These are phyloP conservation scores for Francoa sonchifolia DNA, from an alignment of 441 rosid species.

Conservation along the genomic window DNA sequence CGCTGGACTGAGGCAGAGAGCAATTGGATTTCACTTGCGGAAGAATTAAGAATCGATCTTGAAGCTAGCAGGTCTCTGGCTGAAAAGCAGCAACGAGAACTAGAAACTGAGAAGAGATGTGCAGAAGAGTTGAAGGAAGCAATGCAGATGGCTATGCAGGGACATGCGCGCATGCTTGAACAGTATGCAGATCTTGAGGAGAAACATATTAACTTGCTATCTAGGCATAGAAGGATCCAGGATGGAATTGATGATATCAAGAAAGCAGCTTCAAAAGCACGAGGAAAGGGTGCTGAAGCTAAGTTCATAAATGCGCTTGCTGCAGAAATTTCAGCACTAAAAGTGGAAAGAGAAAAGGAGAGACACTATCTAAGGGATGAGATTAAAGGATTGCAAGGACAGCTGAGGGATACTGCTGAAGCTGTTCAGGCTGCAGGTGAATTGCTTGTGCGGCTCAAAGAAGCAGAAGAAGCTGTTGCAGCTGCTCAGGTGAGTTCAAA, in stretches of 20 bases:
- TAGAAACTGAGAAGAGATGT: slow-evolving; percentile 74
- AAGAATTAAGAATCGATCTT: slow-evolving; percentile 74
- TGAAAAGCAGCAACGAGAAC: slow-evolving; percentile 57
- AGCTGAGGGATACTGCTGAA: slow-evolving; percentile 87
- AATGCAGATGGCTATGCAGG: slow-evolving; percentile 90
- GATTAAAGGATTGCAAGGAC: slow-evolving; percentile 78
- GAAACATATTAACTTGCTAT: slow-evolving; percentile 81
- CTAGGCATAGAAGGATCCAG: slow-evolving; percentile 78
- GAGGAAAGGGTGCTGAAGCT: slow-evolving; percentile 91
- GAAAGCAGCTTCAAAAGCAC: slow-evolving; percentile 87
- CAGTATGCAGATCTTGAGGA: slow-evolving; percentile 95
- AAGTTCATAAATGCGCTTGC: slow-evolving; percentile 90
- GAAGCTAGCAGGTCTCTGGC: slow-evolving; percentile 40
- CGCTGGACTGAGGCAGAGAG: slow-evolving; percentile 80
- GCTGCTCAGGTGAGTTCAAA: slow-evolving; percentile 45
- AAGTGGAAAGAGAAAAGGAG: slow-evolving; percentile 77
- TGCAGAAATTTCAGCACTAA: slow-evolving; percentile 79
- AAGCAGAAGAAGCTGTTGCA: slow-evolving; percentile 80
- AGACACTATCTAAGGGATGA: slow-evolving; percentile 76
- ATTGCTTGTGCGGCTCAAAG: slow-evolving; percentile 82
- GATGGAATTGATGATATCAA: slow-evolving; percentile 91
- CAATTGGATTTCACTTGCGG: slow-evolving; percentile 84
- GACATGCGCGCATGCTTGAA: slow-evolving; percentile 92
- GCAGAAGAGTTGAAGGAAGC: slow-evolving; percentile 80
- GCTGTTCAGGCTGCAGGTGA: slow-evolving; percentile 99